Evolutionary conservation across 345 rosid species (phyloP), one percentile per base, ranked within the genome.

Genomic region (Aethionema arabicum): DNA sequence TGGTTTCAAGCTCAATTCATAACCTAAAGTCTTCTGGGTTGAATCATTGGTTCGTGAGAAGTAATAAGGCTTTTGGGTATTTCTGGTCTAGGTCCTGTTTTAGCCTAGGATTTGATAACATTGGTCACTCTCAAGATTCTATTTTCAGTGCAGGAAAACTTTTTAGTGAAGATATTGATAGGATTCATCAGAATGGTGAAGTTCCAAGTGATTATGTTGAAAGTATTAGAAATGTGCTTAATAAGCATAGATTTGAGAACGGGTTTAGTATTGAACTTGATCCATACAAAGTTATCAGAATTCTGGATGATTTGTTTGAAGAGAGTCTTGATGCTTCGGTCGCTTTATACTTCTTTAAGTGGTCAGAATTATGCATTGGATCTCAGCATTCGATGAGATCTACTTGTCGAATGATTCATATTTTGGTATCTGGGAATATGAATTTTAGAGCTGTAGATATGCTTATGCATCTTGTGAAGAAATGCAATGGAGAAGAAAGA

Each of bases 351-450:
- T 73, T 78, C 75, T 78, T 79, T 29, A 72, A 55, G 59, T 79
- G 72, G 78, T 79, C 77, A 6, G 74, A 69, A 57, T 66, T 66
- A 49, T 69, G 69, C 56, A 66, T 63, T 55, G 79, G 79, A 11
- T 41, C 48, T 14, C 38, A 49, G 65, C 70, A 66, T 16, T 72
- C 77, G 5, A 38, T 38, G 50, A 65, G 32, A 59, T 43, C 75
- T 11, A 41, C 59, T 4, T 59, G 79, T 41, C 56, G 66, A 35
- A 66, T 76, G 81, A 32, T 78, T 52, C 83, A 76, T 61, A 61
- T 76, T 51, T 53, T 79, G 69, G 78, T 77, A 15, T 70, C 77
- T 2, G 74, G 81, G 35, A 79, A 78, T 29, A 66, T 72, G 83
- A 76, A 72, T 57, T 53, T 32, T 51, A 37, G 65, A 70, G 85